Base-by-base conservation (phyloP, 192 early-diverging fungal genomes). In the Coemansia sp. region DNA sequence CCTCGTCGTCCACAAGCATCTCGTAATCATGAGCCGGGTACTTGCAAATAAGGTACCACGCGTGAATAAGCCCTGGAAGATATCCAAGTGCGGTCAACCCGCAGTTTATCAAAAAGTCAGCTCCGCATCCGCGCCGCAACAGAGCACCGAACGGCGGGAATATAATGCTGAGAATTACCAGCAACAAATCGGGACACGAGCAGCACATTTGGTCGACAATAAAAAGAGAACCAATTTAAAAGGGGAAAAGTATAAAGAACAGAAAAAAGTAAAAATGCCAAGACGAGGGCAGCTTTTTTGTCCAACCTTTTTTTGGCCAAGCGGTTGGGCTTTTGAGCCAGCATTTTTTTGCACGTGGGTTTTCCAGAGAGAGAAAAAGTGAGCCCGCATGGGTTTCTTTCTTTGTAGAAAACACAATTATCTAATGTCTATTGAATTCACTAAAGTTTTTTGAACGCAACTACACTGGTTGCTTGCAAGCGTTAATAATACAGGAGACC, bases 101-200 rank as follows among this genome's bases (percentile, higher is more conserved):
- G 71, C 88, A 85, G 83, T 90, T 91, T 54, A 93, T 90, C 23
- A 84, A 64, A 49, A 90, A 81, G 65, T 90, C 90, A 19, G 68
- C 67, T 6, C 82, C 77, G 71, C 85, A 88, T 20, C 89, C 89
- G 49, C 75, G 82, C 61, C 88, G 80, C 37, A 88, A 67, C 60
- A 85, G 62, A 4, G 88, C 89, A 18, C 83, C 88, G 22, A 89
- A 72, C 23, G 88, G 88, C 53, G 88, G 88, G 55, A 90, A 82
- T 68, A 83, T 60, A 22, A 83, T 71, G 49, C 75, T 73, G 39
- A 82, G 70, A 27, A 82, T 61, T 37, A 76, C 58, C 55, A 82
- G 71, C 49, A 82, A 57, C 22, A 82, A 18, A 65, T 82, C 80
- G 20, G 76, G 76, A 19, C 62, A 66, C 16, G 71, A 67, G 68